Evolutionary conservation across 1,284 basidiomycete species (phyloP).

Genomic region (Schizophyllum commune): DNA sequence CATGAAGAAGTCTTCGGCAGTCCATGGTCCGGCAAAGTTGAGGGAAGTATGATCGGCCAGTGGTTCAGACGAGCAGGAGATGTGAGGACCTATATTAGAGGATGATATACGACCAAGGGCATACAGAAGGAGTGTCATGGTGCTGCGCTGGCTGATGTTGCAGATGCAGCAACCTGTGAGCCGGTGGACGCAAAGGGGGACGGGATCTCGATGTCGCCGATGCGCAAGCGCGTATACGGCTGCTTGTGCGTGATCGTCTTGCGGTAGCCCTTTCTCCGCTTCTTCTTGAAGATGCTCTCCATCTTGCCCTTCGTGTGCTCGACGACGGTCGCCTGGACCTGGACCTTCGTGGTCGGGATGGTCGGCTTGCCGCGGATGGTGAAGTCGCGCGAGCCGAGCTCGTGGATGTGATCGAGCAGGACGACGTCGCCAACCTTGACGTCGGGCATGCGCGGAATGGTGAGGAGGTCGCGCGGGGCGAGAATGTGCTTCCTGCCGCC

Average conservation of each 20-base stretch:
- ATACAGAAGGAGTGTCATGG: neutral
- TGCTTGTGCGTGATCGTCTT: slow-evolving; percentile 78
- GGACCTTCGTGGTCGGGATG: slow-evolving; percentile 54
- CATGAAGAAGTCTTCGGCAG: neutral
- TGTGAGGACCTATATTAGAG: neutral
- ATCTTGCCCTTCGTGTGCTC: slow-evolving; percentile 95
- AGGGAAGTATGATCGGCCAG: neutral
- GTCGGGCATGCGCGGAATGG: slow-evolving; percentile 81
- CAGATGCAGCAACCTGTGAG: neutral
- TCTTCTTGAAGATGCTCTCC: slow-evolving; percentile 92
- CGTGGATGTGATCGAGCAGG: slow-evolving; percentile 80
- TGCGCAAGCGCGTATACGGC: slow-evolving; percentile 84
- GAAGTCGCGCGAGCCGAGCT: slow-evolving; percentile 92
- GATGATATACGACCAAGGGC: neutral
- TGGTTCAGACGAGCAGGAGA: neutral
- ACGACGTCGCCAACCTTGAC: slow-evolving; percentile 82
- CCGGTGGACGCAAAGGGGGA: neutral
- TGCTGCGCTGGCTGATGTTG: neutral
- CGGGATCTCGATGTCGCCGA: slow-evolving; percentile 54
- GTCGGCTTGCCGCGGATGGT: slow-evolving; percentile 73
- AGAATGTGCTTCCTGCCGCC: slow-evolving; percentile 86
- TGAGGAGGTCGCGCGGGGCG: slow-evolving; percentile 84
- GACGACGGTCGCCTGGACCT: slow-evolving; percentile 82
- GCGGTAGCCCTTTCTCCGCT: slow-evolving; percentile 93
- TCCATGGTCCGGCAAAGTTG: neutral